These are phyloP conservation scores for Pyrus communis DNA, from an alignment of 306 rosid species.

Conservation along the genomic window DNA sequence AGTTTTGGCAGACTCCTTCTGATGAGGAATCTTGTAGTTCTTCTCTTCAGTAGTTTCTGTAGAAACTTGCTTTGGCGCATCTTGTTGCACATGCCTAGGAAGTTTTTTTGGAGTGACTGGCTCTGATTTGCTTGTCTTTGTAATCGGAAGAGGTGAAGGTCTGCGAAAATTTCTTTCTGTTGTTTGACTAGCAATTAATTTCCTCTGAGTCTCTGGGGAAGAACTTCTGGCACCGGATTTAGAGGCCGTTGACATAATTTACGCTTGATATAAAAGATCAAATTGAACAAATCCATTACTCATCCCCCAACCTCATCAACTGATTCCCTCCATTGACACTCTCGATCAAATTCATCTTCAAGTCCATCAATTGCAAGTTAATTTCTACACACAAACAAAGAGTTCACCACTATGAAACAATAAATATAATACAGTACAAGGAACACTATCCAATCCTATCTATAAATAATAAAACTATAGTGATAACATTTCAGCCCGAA, in stretches of 20 bases:
- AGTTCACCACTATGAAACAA: neutral
- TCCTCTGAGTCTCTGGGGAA: slow-evolving; percentile 22
- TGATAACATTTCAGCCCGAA: neutral
- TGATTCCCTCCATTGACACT: slow-evolving; percentile 27
- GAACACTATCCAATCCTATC: neutral
- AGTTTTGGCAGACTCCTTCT: slow-evolving; percentile 12
- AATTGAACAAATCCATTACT: slow-evolving; percentile 22
- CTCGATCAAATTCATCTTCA: slow-evolving; percentile 24
- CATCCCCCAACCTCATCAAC: slow-evolving; percentile 20
- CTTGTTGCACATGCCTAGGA: slow-evolving; percentile 21
- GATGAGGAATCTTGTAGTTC: slow-evolving; percentile 5
- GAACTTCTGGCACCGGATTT: slow-evolving; percentile 23
- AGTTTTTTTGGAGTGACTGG: slow-evolving; percentile 26
- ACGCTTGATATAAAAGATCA: slow-evolving; percentile 15
- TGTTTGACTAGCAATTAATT: slow-evolving; percentile 20
- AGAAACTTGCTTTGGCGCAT: slow-evolving; percentile 13
- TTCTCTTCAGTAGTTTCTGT: slow-evolving; percentile 8
- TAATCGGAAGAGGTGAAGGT: slow-evolving; percentile 25
- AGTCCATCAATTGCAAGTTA: slow-evolving; percentile 12
- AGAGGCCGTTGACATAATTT: slow-evolving; percentile 24
- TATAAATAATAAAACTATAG: neutral
- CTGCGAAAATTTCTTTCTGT: slow-evolving; percentile 23
- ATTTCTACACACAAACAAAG: slow-evolving; percentile 18
- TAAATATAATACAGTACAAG: neutral
- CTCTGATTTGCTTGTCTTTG: slow-evolving; percentile 35